Conservation (phyloP, 2,329 filamentous ascomycete species). For the Aspergillus luchuensis region DNA sequence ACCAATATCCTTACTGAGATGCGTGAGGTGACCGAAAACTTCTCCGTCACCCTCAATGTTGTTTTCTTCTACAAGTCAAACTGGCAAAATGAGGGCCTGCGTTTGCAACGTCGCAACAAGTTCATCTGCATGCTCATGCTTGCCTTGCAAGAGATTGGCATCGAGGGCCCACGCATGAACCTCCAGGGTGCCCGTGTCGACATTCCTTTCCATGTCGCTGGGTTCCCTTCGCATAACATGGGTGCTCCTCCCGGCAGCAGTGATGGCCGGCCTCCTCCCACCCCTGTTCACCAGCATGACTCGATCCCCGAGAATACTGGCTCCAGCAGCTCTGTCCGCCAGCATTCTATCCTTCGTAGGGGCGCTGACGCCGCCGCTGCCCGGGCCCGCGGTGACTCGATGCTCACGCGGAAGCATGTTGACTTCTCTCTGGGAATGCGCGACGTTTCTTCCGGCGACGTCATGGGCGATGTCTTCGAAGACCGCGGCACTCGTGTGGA, state of each 20-base stretch:
- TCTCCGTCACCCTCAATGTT: constrained; percentile 84
- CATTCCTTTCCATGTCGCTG: constrained; percentile 66
- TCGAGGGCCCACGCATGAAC: constrained; percentile 78
- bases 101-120: constrained; percentile 87
- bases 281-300: constrained; percentile 27
- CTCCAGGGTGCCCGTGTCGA: constrained; percentile 68
- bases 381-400: constrained; percentile 59
- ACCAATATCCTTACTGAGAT: constrained; percentile 84
- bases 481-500: constrained; percentile 52
- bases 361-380: constrained; percentile 44
- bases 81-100: constrained; percentile 91
- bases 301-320: constrained; percentile 35
- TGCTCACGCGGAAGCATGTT: constrained; percentile 63
- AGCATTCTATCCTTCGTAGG: constrained; percentile 59
- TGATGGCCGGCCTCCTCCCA: constrained; percentile 47
- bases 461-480: constrained; percentile 67
- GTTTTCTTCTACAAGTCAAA: constrained; percentile 98
- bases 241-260: constrained; percentile 47
- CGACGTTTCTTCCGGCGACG: constrained; percentile 58
- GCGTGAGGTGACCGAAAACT: constrained; percentile 75
- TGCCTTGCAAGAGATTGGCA: constrained; percentile 78
- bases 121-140: constrained; percentile 91
- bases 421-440: constrained; percentile 72
- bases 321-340: constrained; percentile 30
- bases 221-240: constrained; percentile 49